phyloP scores from a whole-genome alignment of 2,329 filamentous ascomycete genomes.

The Allantophomopsis cytisporea region DNA sequence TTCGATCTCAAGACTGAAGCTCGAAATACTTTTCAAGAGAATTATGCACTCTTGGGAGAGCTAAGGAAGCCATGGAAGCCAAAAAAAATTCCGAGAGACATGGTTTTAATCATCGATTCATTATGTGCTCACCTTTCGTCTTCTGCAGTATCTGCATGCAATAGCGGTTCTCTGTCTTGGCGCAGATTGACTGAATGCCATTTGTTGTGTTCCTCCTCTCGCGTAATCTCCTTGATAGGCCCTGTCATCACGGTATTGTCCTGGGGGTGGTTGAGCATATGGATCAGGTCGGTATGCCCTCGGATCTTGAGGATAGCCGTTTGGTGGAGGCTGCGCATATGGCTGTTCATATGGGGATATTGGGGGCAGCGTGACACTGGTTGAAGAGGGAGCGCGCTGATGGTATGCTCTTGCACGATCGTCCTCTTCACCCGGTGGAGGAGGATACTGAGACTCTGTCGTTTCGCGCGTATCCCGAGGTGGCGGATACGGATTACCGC shows the following conservation, averaged over 20 bases:
- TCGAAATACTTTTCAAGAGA: no score
- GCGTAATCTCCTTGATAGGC: conserved; percentile 13
- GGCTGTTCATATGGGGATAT: conserved; percentile 16
- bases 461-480: conserved; percentile 13
- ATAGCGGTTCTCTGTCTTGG: conserved; percentile 46
- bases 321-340: conserved; percentile 9
- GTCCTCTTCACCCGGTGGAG: conserved; percentile 18
- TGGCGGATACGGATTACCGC: conserved; percentile 12
- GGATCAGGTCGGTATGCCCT: conserved; percentile 12
- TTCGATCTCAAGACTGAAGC: no score
- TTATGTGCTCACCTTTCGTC: conserved; percentile 36
- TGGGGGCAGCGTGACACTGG: conserved; percentile 15
- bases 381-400: conserved; percentile 11
- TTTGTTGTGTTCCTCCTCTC: conserved; percentile 13
- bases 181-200: conserved; percentile 28
- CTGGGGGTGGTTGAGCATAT: conserved; percentile 10
- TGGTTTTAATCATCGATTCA: background rate
- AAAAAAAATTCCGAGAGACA: no score
- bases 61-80: no score
- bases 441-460: conserved; percentile 10
- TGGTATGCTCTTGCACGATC: conserved; percentile 17
- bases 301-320: conserved; percentile 12
- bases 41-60: no score
- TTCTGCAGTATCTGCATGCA: conserved; percentile 43
- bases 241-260: conserved; percentile 12